These are phyloP conservation scores for Microcyclospora pomicola DNA, from an alignment of 2,329 filamentous ascomycete species.

Conservation along the genomic window DNA sequence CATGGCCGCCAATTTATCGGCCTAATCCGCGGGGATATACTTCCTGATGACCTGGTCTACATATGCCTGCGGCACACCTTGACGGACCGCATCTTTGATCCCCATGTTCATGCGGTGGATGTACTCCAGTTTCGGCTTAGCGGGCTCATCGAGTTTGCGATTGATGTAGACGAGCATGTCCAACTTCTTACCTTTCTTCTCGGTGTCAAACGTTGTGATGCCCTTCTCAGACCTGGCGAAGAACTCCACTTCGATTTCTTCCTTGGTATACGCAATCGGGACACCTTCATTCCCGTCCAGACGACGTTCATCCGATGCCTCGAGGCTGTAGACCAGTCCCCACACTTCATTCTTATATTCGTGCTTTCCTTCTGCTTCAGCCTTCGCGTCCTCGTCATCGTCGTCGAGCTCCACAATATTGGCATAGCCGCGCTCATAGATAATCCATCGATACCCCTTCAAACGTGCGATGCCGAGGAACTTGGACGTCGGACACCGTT, in stretches of 20 bases:
- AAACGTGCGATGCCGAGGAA: constrained; percentile 47
- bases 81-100: constrained; percentile 42
- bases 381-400: not conserved
- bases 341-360: constrained; percentile 35
- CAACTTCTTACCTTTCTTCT: constrained; percentile 10
- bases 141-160: constrained; percentile 25
- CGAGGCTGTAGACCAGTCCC: constrained; percentile 43
- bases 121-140: constrained; percentile 43
- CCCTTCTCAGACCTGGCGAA: constrained; percentile 19
- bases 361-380: constrained; percentile 1
- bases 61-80: constrained; percentile 43
- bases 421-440: constrained; percentile 53
- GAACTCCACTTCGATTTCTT: constrained; percentile 31
- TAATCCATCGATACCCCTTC: constrained; percentile 47
- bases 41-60: constrained; percentile 40
- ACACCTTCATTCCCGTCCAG: constrained; percentile 51
- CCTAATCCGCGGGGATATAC: constrained; percentile 30
- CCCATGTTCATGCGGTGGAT: constrained; percentile 49
- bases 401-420: constrained; percentile 40
- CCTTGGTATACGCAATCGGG: constrained; percentile 46
- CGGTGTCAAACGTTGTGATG: constrained; percentile 12
- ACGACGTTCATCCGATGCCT: constrained; percentile 34
- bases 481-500: constrained; percentile 43
- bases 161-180: constrained; percentile 49
- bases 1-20: constrained; percentile 14